phyloP scores from a whole-genome alignment of 352 stramenopile species.

The Pythium coloratum region DNA sequence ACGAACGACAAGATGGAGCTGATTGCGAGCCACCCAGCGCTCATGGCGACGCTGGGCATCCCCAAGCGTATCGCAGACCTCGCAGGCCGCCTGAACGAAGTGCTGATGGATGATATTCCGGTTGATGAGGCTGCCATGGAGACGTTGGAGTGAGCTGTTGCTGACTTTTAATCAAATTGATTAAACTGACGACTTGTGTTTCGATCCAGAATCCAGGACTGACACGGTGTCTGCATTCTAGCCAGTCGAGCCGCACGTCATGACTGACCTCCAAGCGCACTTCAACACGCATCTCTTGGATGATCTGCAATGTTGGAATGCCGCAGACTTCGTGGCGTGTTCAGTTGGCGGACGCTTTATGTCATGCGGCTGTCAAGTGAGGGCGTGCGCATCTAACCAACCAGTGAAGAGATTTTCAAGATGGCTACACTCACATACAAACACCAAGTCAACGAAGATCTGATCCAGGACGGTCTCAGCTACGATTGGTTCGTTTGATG shows the following conservation, averaged over 20 bases:
- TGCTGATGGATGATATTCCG: constrained; percentile 64
- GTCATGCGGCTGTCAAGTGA: background rate
- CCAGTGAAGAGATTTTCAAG: background rate
- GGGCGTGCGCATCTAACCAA: background rate
- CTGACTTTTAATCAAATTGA: too few species aligned
- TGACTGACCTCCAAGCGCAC: too few species aligned
- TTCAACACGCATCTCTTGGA: too few species aligned
- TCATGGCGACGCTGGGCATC: constrained; percentile 59
- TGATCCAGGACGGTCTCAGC: background rate
- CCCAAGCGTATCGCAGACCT: constrained; percentile 74
- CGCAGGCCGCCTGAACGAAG: constrained; percentile 63
- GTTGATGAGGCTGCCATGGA: constrained; percentile 18
- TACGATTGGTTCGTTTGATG: background rate
- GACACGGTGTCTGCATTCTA: too few species aligned
- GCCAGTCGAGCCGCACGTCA: too few species aligned
- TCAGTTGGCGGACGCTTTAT: too few species aligned
- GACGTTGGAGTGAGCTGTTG: constrained; percentile 15
- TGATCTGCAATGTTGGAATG: too few species aligned
- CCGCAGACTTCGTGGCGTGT: too few species aligned
- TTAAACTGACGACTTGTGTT: too few species aligned
- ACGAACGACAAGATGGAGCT: constrained; percentile 66
- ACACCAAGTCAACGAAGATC: background rate
- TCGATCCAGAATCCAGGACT: too few species aligned
- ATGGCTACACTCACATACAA: background rate
- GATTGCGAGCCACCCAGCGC: constrained; percentile 66